Conservation (phyloP, 345 rosid species). For the Ceriops decandra region DNA sequence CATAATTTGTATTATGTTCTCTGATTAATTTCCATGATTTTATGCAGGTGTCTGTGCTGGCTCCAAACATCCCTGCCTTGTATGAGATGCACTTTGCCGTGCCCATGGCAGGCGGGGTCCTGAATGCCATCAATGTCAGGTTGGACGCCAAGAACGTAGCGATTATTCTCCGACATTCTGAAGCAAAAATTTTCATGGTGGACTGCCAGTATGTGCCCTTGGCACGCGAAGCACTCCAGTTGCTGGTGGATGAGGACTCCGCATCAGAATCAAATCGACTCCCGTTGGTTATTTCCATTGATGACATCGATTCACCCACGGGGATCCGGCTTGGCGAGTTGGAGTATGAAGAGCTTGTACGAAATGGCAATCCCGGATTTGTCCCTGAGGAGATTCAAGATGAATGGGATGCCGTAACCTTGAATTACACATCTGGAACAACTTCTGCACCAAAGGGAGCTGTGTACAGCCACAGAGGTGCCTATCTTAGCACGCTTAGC, state of each 20-base stretch:
- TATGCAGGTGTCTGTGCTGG: slow-evolving; percentile 56
- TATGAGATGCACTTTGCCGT: slow-evolving; percentile 80
- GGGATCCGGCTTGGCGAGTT: slow-evolving; percentile 36
- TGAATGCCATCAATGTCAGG: slow-evolving; percentile 61
- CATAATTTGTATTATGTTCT: no score
- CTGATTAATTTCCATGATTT: not conserved
- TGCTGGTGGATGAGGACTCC: slow-evolving; percentile 16
- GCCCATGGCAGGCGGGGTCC: slow-evolving; percentile 76
- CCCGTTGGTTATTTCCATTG: slow-evolving; percentile 40
- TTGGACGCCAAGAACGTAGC: slow-evolving; percentile 54
- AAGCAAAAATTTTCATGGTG: slow-evolving; percentile 53
- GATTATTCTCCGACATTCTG: slow-evolving; percentile 50
- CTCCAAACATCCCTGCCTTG: slow-evolving; percentile 70
- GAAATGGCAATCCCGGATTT: slow-evolving; percentile 30
- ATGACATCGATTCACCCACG: slow-evolving; percentile 42
- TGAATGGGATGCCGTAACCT: slow-evolving; percentile 55
- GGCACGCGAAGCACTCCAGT: slow-evolving; percentile 42
- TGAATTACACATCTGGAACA: slow-evolving; percentile 66
- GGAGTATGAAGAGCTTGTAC: slow-evolving; percentile 50
- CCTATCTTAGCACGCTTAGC: slow-evolving; percentile 50
- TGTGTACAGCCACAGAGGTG: slow-evolving; percentile 64
- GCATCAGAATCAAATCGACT: not conserved
- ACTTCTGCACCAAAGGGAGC: slow-evolving; percentile 32
- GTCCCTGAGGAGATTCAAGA: slow-evolving; percentile 11
- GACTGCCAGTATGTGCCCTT: slow-evolving; percentile 40